Evolutionary conservation across 768 basidiomycete species (phyloP).

Genomic region (Lactifluus subvellereus): DNA sequence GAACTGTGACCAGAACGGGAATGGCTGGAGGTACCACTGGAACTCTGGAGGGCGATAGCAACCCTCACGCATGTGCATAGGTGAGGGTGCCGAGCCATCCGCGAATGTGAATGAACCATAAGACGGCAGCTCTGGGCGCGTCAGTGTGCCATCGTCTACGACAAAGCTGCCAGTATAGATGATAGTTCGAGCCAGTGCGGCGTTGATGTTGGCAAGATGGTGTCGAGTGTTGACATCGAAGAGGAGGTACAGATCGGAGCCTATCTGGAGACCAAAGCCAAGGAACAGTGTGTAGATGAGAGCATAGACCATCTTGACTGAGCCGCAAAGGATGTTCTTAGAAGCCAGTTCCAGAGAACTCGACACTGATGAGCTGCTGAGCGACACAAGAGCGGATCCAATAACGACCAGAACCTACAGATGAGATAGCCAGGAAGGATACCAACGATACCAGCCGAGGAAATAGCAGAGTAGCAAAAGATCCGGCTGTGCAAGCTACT

Average conservation of each 20-base stretch:
- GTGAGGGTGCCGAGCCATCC: slow-evolving; percentile 42
- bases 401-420: slow-evolving; percentile 39
- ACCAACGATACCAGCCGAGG: slow-evolving; percentile 79
- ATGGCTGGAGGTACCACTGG: slow-evolving; percentile 77
- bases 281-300: slow-evolving; percentile 80
- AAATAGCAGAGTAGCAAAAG: slow-evolving; percentile 91
- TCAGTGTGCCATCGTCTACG: slow-evolving; percentile 47
- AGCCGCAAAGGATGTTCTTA: slow-evolving; percentile 79
- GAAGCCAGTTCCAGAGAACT: slow-evolving; percentile 81
- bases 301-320: slow-evolving; percentile 87
- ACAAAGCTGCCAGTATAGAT: slow-evolving; percentile 62
- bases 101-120: slow-evolving; percentile 64
- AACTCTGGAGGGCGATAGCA: slow-evolving; percentile 63
- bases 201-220: slow-evolving; percentile 48
- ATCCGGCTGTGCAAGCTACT: slow-evolving; percentile 69
- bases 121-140: slow-evolving; percentile 39
- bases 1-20: slow-evolving; percentile 73
- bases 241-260: slow-evolving; percentile 72
- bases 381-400: slow-evolving; percentile 9
- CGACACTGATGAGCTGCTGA: slow-evolving; percentile 44
- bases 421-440: slow-evolving; percentile 89
- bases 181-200: slow-evolving; percentile 43
- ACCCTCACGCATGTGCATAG: slow-evolving; percentile 49
- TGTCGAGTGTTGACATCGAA: slow-evolving; percentile 54
- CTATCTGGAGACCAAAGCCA: slow-evolving; percentile 81